These are phyloP conservation scores for Ciborinia camelliae DNA, from an alignment of 2,329 filamentous ascomycete genomes.

Conservation along the genomic window DNA sequence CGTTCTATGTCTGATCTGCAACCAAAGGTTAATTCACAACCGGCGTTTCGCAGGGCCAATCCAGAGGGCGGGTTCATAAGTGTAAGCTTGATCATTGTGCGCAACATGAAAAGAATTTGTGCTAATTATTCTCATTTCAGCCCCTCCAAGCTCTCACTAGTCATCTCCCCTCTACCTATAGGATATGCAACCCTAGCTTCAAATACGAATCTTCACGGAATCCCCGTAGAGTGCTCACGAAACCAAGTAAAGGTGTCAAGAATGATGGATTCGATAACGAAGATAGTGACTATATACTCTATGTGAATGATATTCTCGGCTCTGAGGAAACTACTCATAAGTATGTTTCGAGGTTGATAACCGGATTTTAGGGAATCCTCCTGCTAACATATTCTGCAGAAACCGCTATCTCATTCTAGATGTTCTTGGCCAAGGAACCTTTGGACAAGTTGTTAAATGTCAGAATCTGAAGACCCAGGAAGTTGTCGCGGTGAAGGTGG, in stretches of 20 bases:
- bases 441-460: conserved; percentile 98
- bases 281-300: conserved; percentile 98
- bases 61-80: conserved; percentile 98
- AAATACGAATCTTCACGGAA: conserved; percentile 99
- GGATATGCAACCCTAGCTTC: conserved; percentile 96
- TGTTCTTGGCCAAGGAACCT: conserved; percentile 94
- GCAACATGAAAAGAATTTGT: conserved; percentile 9
- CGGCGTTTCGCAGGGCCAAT: conserved; percentile 86
- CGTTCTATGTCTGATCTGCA: conserved; percentile 69
- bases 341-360: conserved; percentile 48
- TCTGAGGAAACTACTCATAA: conserved; percentile 98
- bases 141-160: conserved; percentile 93
- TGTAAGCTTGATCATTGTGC: conserved; percentile 50
- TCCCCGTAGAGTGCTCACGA: conserved; percentile 90
- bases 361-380: conserved; percentile 22
- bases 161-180: conserved; percentile 90
- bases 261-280: conserved; percentile 99
- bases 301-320: conserved; percentile 96
- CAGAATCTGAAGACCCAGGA: conserved; percentile 98
- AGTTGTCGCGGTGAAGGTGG: conserved; percentile 97
- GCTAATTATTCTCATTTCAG: conserved; percentile 46
- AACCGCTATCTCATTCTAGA: conserved; percentile 97
- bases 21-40: conserved; percentile 81
- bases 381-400: conserved; percentile 45
- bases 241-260: conserved; percentile 97